Conservation (phyloP, 352 stramenopile species). For the Phytophthora fragariae region DNA sequence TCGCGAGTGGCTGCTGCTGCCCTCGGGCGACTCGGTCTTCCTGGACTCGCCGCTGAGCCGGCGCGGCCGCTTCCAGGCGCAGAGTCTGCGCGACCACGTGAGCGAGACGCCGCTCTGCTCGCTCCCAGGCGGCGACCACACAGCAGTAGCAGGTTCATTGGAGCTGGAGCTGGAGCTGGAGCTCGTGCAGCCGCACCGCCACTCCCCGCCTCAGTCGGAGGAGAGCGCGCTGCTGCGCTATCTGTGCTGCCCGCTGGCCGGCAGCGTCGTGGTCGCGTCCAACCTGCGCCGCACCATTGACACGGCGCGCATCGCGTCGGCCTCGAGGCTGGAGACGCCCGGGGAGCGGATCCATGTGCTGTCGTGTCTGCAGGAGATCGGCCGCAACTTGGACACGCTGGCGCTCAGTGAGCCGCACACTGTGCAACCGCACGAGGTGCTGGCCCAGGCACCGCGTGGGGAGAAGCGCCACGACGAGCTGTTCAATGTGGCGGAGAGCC, state of each 20-base stretch:
- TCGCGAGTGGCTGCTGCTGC: constrained; percentile 74
- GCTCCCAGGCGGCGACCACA: constrained; percentile 1
- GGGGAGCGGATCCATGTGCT: constrained; percentile 83
- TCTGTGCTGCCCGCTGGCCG: constrained; percentile 52
- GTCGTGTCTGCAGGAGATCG: constrained; percentile 86
- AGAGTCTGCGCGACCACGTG: constrained; percentile 60
- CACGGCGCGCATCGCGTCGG: constrained; percentile 81
- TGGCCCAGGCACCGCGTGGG: constrained; percentile 35
- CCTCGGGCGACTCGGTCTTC: constrained; percentile 79
- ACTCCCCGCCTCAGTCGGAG: constrained; percentile 25
- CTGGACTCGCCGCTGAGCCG: constrained; percentile 86
- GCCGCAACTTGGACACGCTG: constrained; percentile 86
- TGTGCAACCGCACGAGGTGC: constrained; percentile 38
- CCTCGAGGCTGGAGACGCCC: constrained; percentile 53
- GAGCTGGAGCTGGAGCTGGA: too few species aligned
- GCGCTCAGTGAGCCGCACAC: constrained; percentile 67
- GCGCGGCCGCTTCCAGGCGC: constrained; percentile 63
- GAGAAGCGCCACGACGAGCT: constrained; percentile 68
- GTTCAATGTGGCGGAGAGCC: constrained; percentile 79
- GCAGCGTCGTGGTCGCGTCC: constrained; percentile 73
- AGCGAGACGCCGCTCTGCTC: constrained; percentile 30
- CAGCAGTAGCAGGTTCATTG: background rate
- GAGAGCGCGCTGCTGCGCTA: constrained; percentile 53
- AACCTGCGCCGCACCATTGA: constrained; percentile 83
- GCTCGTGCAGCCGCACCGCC: background rate